Base-by-base conservation (phyloP, 108 stramenopile species). In the Nitzschia putrida region DNA sequence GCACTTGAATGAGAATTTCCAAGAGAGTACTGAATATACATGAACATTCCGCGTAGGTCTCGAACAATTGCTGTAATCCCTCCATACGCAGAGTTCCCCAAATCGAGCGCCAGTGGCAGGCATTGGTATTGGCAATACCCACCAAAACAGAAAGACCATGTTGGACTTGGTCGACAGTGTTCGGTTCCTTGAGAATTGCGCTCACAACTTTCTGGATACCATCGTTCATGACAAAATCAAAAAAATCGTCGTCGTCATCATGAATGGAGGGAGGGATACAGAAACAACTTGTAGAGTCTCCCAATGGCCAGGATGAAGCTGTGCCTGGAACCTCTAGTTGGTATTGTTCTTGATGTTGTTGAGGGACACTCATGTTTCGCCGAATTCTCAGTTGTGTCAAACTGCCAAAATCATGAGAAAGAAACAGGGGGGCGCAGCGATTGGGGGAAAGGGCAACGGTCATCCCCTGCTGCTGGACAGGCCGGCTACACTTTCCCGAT, bases 201-300 rank as follows among this genome's bases (percentile, higher is more conserved):
- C 44, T 22, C 16, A 14, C 20, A 13, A 63, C 24, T 13, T 44
- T 47, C 21, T 47, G 61, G 24, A 63, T 63, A 22, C 61, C 61
- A 47, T 63, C 61, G 16, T 47, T 43, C 61, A 63, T 63, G 44
- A 63, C 12, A 47, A 63, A 63, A 25, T 63, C 61, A 47, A 63
- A 47, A 12, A 18, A 6, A 9, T 23, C 44, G 14, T 63, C 61
- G 37, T 63, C 61, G 4, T 40, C 47, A 49, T 49, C 18, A 49
- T 18, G n/a, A 49, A 16, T 18, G 3, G 29, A 34, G 29, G 29
- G 29, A 34, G 29, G 29, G 29, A 34, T 34, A 34, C 29, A 34
- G 29, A 34, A 34, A 34, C 29, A 34, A 4, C 29, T 34, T 34
- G 29, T 34, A 34, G 29, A 34, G 29, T 34, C 29, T 34, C 29